Percentiles rank a stretch among this genome's conserved stretches.
Evolutionary conservation across 2,329 filamentous ascomycete species (phyloP).

Genomic region (Lithohypha guttulata): DNA sequence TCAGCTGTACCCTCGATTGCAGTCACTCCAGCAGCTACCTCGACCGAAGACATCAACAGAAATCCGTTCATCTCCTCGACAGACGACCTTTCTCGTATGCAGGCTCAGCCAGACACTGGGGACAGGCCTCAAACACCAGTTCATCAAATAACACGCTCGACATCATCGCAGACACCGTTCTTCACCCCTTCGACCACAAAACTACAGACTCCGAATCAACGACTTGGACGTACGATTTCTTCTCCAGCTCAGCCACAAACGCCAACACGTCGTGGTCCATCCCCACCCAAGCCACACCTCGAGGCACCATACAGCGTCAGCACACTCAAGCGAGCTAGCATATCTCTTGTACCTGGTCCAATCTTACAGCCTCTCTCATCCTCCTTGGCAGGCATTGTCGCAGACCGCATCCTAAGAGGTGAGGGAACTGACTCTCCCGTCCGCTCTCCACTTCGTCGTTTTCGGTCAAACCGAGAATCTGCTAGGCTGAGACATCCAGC

Average conservation of each 20-base stretch:
- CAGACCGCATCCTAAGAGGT: conserved; percentile 52
- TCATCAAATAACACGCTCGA: conserved; percentile 6
- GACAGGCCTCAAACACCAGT: conserved; percentile 14
- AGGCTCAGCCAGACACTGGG: not conserved
- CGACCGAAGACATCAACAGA: conserved; percentile 8
- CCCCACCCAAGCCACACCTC: conserved; percentile 14
- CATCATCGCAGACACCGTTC: conserved; percentile 12
- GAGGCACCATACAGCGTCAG: no score
- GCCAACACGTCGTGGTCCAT: conserved; percentile 12
- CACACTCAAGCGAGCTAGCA: conserved; percentile 22
- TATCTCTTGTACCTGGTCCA: conserved; percentile 45
- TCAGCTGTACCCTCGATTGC: conserved; percentile 18
- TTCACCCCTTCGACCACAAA: conserved; percentile 17
- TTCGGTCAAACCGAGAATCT: conserved; percentile 11
- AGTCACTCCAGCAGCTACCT: conserved; percentile 16
- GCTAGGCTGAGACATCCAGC: not conserved
- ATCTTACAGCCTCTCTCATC: conserved; percentile 51
- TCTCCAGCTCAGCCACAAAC: conserved; percentile 17
- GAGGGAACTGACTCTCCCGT: conserved; percentile 27
- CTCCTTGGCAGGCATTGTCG: conserved; percentile 52
- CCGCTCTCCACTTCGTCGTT: conserved; percentile 13
- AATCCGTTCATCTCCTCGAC: conserved; percentile 16
- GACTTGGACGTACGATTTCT: conserved; percentile 12
- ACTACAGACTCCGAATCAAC: conserved; percentile 7
- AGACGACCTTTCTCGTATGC: conserved; percentile 11